Base-by-base conservation (phyloP, 306 rosid species). In the Boehmeria nivea region DNA sequence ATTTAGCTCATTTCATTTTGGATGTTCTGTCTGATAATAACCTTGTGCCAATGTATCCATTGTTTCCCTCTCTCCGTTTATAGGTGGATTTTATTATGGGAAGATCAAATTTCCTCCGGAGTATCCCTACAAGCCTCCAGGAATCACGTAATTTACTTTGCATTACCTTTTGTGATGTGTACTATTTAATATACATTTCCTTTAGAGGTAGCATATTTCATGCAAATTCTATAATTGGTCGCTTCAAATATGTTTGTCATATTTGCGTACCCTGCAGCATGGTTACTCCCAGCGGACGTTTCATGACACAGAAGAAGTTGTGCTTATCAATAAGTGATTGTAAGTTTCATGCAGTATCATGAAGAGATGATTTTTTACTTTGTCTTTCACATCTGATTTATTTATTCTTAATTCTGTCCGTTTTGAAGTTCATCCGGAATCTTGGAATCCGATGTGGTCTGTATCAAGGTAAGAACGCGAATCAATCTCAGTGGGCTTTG, bases 361-460 rank as follows among this genome's bases (percentile, higher is more conserved):
- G 31, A 37, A 44, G 57, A 68, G 38, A 43, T 66, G 54, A 24
- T 21, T 21, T 63, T 19, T 48, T 51, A 20, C 18, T 47, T 46
- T 25, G 40, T 2, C 22, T 33, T 54, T 28, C 31, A 34, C 47
- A 52, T 50, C 23, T 59, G 25, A 34, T 37, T 50, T 72, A 17
- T 43, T 37, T 57, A 53, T 66, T 16, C 42, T 11, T 22, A 58
- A 19, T 31, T 61, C 70, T 68, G 36, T 73, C 39, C 15, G 3
- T 40, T 49, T 61, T 71, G 77, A 78, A 87, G 99, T 87, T 77
- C 99, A 91, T 77, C 99, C 99, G 4, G 99, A 91, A 77, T 84
- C 83, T 79, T 91, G 99, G 99, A 91, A 91, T 81, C 99, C 99
- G 13, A 85, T 91, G 96, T 91, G 99, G 99, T 91, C 96, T 8